Conservation (phyloP, 805 yeast species). For the Kodamaea hsintzibuensis region DNA sequence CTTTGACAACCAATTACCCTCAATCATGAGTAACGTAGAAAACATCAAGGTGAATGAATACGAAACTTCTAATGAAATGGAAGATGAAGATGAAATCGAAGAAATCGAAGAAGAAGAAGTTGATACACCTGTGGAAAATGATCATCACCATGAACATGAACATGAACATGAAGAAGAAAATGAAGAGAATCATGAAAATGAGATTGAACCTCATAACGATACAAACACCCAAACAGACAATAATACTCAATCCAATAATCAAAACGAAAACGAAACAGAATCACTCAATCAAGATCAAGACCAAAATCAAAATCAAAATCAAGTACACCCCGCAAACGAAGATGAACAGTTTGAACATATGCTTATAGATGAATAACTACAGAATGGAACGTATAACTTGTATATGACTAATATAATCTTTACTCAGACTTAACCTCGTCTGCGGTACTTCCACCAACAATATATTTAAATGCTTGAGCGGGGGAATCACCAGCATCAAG, state of each 20-base stretch:
- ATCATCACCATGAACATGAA: slow-evolving; percentile 15
- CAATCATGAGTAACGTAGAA: slow-evolving; percentile 29
- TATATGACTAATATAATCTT: slow-evolving; percentile 3
- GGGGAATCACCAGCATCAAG: slow-evolving; percentile 60
- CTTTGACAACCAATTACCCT: slow-evolving; percentile 24
- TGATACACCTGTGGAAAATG: slow-evolving; percentile 16
- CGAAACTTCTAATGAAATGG: slow-evolving; percentile 24
- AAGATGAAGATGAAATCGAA: slow-evolving; percentile 22
- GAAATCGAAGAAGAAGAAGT: slow-evolving; percentile 19
- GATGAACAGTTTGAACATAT: not conserved
- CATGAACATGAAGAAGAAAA: slow-evolving; percentile 1
- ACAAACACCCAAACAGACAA: no score
- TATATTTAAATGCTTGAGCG: slow-evolving; percentile 56
- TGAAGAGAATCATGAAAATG: not conserved
- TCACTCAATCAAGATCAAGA: not conserved
- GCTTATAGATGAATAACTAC: slow-evolving; percentile 3
- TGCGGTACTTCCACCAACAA: slow-evolving; percentile 47
- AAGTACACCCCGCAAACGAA: not conserved
- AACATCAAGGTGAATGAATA: slow-evolving; percentile 28
- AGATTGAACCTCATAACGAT: not conserved
- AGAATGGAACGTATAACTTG: not conserved
- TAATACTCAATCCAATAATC: not conserved
- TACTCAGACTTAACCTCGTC: slow-evolving; percentile 2
- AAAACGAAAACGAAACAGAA: not conserved
- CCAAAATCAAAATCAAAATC: not conserved